Evolutionary conservation across 202 grass and related monocot genomes (phyloP).

Genomic region (Digitaria exilis): DNA sequence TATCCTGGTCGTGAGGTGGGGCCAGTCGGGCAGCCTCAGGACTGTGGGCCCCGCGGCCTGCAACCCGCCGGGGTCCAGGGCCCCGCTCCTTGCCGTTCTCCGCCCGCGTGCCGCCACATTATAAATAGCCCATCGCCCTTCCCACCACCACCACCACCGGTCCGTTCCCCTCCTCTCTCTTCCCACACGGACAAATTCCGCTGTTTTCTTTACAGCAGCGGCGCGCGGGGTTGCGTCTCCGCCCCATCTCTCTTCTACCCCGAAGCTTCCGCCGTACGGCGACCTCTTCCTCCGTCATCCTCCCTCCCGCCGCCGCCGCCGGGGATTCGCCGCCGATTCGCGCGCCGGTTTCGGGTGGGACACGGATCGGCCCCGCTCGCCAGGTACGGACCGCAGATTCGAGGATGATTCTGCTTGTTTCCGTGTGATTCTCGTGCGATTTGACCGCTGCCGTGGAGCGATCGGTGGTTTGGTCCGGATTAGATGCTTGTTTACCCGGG

Average conservation of each 20-base stretch:
- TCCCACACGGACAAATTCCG: constrained; percentile 1
- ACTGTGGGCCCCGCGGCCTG: no score
- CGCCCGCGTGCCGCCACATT: background rate
- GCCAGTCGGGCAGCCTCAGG: no score
- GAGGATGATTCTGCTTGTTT: background rate
- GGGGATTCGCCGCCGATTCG: background rate
- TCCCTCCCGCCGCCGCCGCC: background rate
- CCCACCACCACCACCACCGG: background rate
- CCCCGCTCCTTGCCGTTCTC: background rate
- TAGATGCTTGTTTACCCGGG: background rate
- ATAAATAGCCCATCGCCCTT: constrained; percentile 14
- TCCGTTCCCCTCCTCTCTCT: no score
- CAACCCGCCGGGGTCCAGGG: no score
- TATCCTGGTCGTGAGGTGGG: no score
- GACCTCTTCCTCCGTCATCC: constrained; percentile 5
- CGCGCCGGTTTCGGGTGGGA: background rate
- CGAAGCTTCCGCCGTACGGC: constrained; percentile 3
- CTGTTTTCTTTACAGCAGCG: background rate
- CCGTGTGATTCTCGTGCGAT: background rate
- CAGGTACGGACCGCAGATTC: constrained; percentile 14
- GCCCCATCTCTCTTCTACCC: background rate
- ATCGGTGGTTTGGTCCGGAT: background rate
- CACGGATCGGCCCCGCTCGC: background rate
- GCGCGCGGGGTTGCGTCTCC: constrained; percentile 27
- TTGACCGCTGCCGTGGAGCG: background rate